Evolutionary conservation across 2,329 filamentous ascomycete species (phyloP).

Genomic region (Aspergillus latus): DNA sequence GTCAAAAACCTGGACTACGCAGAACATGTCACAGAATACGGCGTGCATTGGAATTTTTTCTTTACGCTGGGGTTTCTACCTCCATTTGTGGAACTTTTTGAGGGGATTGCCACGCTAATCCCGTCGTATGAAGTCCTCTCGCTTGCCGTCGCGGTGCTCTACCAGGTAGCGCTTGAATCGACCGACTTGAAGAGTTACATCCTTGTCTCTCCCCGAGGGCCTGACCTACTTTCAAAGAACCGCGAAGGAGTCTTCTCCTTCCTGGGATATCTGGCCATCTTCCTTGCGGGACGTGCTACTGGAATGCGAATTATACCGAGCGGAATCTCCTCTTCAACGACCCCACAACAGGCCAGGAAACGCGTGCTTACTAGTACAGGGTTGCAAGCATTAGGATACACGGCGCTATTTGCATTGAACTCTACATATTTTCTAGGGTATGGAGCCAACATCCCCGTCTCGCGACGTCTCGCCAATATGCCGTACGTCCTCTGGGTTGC

Average conservation of each 20-base stretch:
- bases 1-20: conserved; percentile 96
- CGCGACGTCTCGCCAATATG: conserved; percentile 85
- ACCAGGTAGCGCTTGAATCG: conserved; percentile 73
- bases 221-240: conserved; percentile 80
- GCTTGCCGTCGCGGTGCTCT: conserved; percentile 65
- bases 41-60: conserved; percentile 99
- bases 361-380: conserved; percentile 64
- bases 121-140: conserved; percentile 77
- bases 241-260: conserved; percentile 96
- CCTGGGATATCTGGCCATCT: conserved; percentile 89
- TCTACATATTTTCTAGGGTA: conserved; percentile 70
- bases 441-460: conserved; percentile 66
- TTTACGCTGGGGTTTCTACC: conserved; percentile 89
- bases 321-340: conserved; percentile 49
- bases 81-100: conserved; percentile 82
- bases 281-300: conserved; percentile 80
- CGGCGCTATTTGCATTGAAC: conserved; percentile 65
- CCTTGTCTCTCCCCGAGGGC: conserved; percentile 72
- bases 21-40: conserved; percentile 96
- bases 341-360: conserved; percentile 47
- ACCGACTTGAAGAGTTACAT: conserved; percentile 81
- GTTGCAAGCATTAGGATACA: conserved; percentile 68
- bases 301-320: conserved; percentile 76
- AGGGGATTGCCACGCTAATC: conserved; percentile 66
- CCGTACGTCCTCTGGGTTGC: conserved; percentile 91